Conservation (phyloP, 208 protist species). For the Trichomonas tenax region DNA sequence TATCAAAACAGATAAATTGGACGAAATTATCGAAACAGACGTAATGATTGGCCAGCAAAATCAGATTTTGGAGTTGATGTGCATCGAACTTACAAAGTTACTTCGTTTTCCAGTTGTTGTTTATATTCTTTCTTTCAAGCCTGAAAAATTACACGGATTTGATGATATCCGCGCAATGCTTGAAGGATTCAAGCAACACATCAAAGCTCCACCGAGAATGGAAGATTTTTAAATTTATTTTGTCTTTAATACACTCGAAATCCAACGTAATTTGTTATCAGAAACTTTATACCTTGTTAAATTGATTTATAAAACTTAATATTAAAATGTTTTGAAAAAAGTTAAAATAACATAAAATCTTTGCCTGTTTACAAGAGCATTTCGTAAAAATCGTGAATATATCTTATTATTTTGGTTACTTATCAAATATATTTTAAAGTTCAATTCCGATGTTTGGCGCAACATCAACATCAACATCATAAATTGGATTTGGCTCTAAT, state of each 20-base stretch:
- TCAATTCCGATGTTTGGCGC: not conserved
- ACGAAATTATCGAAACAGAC: not conserved
- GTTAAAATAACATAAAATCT: no score
- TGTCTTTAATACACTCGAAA: no score
- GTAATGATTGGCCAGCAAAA: not conserved
- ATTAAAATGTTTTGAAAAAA: no score
- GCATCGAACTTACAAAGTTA: not conserved
- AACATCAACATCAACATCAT: constrained; percentile 22
- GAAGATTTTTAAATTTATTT: no score
- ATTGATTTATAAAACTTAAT: no score
- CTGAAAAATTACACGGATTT: not conserved
- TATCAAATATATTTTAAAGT: constrained; percentile 14
- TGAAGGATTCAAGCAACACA: not conserved
- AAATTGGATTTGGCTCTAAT: not conserved
- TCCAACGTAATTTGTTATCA: no score
- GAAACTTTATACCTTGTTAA: no score
- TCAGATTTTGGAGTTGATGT: not conserved
- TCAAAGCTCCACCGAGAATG: not conserved
- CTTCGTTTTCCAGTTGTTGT: not conserved
- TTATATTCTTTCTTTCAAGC: not conserved
- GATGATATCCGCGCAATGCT: not conserved
- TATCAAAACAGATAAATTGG: not conserved
- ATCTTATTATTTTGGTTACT: no score
- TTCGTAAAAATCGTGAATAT: no score
- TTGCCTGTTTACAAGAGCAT: no score